Conservation (phyloP, 441 rosid species). For the Euphorbia schlechtendalii region DNA sequence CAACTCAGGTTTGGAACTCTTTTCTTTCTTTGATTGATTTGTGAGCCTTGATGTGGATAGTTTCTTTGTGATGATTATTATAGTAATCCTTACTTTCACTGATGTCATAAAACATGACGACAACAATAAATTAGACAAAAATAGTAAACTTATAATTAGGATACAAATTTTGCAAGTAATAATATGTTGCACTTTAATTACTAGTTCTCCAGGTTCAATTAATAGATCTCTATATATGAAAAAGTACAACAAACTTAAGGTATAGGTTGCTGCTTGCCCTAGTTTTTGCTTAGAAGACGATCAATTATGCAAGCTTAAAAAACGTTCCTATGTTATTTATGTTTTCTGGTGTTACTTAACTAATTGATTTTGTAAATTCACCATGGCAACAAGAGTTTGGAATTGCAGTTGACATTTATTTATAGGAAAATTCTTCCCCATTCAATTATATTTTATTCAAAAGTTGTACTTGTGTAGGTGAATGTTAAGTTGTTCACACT, state of each 20-base stretch:
- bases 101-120: background rate
- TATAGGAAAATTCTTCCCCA: background rate
- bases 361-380: background rate
- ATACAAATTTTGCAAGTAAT: background rate
- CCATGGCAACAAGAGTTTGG: background rate
- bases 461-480: background rate
- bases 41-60: background rate
- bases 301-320: background rate
- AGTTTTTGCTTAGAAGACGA: background rate
- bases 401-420: background rate
- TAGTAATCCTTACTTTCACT: background rate
- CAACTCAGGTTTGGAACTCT: constrained; percentile 50
- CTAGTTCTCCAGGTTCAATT: background rate
- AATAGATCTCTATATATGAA: too few relatives aligned
- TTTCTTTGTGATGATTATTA: background rate
- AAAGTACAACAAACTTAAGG: background rate
- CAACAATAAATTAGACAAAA: background rate
- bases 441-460: background rate
- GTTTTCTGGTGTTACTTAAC: background rate
- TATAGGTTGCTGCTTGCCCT: background rate
- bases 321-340: background rate
- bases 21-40: background rate
- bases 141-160: background rate
- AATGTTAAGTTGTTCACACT: background rate
- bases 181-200: background rate